Base-by-base conservation (phyloP, 768 basidiomycete genomes). In the Cystoderma amianthinum region DNA sequence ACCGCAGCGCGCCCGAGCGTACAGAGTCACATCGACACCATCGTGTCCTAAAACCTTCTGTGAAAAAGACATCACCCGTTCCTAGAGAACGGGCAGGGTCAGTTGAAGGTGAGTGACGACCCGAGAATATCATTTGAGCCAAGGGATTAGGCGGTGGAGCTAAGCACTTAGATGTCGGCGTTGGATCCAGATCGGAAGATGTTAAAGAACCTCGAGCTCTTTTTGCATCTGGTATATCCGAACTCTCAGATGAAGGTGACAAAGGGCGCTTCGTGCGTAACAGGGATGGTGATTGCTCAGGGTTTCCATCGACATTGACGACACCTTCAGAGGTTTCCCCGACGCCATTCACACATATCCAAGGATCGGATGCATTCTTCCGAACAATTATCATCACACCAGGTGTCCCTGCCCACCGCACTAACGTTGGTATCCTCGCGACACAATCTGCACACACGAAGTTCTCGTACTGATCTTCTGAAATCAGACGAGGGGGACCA, bases 1-100 rank as follows among this genome's bases (percentile, higher is more conserved):
- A n/a, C n/a, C n/a, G n/a, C n/a, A n/a, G n/a, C n/a, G n/a, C n/a
- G n/a, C n/a, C n/a, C 16, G 11, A 6, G 48, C 55, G 44, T 45
- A 86, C 87, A 34, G 63, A 60, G 41, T 62, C 55, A 49, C 89
- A 92, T 34, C 65, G 74, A 58, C 89, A 91, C 89, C 89, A 91
- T n/a, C 80, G 71, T 28, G 77, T 65, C 44, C 85, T 75, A 62
- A 81, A 91, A 13, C 78, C 80, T 16, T 82, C 76, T 0, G 76
- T 78, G 35, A 91, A 64, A 58, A 91, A 91, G 21, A 89, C 55
- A 50, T 91, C 89, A 0, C 86, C 85, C 2, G 72, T 63, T 19
- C 85, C 78, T 12, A 78, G 54, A 32, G 57, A 57, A 7, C 51
- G 40, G 38, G 51, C 45, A 2, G 51, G 48, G 39, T 58, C 57